Base-by-base conservation (phyloP, 805 yeast genomes). In the Nakazawaea ishiwadae region DNA sequence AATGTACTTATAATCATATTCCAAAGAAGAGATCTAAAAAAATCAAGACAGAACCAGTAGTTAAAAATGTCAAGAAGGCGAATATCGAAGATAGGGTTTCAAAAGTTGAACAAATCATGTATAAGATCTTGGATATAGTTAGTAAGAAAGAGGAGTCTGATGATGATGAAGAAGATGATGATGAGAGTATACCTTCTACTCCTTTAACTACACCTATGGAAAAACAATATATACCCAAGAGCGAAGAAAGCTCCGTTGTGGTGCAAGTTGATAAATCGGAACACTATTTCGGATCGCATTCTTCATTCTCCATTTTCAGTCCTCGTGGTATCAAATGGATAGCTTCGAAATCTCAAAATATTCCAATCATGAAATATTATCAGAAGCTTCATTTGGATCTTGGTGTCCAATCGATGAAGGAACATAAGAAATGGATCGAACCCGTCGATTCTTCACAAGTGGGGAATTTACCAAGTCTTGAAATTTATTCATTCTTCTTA, bases 301-400 rank as follows among this genome's bases (percentile, higher is more conserved):
- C 61, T 1, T 51, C 65, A 1, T 54, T 71, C 39, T 66, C 74
- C 1, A 45, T 71, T n/a, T 59, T 71, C 35, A 63, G 73, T 5
- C 49, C 57, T 3, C 45, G 50, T 29, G 77, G 79, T 9, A 28
- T 72, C 5, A 50, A 52, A 30, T 68, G 76, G 75, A 47, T 73
- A 8, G 51, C 54, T 9, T 42, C 41, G 10, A 44, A 45, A 14
- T 21, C 59, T 17, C 43, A 51, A 19, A 33, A 53, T 30, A 42
- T 47, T 1, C 36, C 42, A 3, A 30, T 40, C 6, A 29, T 58
- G 16, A 19, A 35, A 6, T 62, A 58, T 1, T 55, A 65, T 32
- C 47, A 50, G 19, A 44, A 43, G 3, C 30, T 66, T 10, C 48
- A 58, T 12, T 23, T 45, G 4, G 46, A 43, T 12, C 43, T 54